Evolutionary conservation across 345 rosid species (phyloP).

Genomic region (Luvunga scandens): DNA sequence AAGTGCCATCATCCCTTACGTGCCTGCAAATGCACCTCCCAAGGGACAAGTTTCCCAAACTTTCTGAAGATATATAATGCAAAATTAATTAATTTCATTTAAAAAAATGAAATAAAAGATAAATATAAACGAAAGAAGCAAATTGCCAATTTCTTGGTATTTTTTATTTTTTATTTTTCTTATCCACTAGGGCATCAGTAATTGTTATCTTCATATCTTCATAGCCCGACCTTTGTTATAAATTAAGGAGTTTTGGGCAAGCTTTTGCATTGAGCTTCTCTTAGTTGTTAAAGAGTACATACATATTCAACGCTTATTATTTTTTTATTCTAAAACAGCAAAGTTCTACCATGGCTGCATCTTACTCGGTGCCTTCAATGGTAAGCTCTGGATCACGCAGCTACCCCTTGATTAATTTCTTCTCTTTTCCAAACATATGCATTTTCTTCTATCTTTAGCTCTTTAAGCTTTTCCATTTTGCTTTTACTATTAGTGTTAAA

Average conservation of each 20-base stretch:
- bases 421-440: neutral
- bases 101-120: neutral
- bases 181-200: conserved; percentile 2
- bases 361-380: conserved; percentile 90
- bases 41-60: conserved; percentile 29
- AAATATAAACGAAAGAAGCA: conserved; percentile 5
- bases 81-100: neutral
- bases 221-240: conserved; percentile 24
- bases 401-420: neutral
- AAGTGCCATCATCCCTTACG: conserved; percentile 24
- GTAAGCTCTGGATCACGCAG: conserved; percentile 30
- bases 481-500: neutral
- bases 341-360: conserved; percentile 82
- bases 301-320: neutral
- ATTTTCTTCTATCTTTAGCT: neutral
- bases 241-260: conserved; percentile 29
- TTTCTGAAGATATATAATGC: conserved; percentile 19
- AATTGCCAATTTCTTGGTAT: conserved; percentile 22
- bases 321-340: neutral
- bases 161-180: conserved; percentile 2
- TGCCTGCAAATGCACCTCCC: conserved; percentile 39
- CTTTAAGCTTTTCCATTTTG: neutral
- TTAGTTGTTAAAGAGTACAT: conserved; percentile 1
- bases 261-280: conserved; percentile 36
- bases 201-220: conserved; percentile 5